Conservation (phyloP, 139 green algal species). For the Penium margaritaceum region DNA sequence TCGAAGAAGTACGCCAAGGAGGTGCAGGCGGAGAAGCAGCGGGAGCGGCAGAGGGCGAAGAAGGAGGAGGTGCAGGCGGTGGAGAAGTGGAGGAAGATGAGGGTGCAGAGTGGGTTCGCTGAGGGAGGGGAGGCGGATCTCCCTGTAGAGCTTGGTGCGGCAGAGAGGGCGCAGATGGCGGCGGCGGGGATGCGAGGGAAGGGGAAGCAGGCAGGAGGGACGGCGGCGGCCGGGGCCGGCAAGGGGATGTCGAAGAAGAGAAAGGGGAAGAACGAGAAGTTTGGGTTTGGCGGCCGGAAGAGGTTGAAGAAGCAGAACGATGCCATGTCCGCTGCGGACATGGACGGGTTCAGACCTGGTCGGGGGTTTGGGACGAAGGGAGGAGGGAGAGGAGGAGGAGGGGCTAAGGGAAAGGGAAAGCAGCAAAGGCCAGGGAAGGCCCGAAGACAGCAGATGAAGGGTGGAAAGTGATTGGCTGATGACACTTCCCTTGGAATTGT, state of each 20-base stretch:
- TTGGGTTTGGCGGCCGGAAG: slow-evolving; percentile 80
- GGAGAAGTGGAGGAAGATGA: slow-evolving; percentile 67
- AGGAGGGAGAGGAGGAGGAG: slow-evolving; percentile 8
- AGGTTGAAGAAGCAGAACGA: slow-evolving; percentile 83
- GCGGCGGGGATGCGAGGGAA: too few relatives aligned
- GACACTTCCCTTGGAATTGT: too few relatives aligned
- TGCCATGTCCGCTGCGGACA: slow-evolving; percentile 64
- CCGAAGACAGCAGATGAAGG: not conserved
- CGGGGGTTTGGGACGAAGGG: not conserved
- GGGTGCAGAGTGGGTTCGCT: slow-evolving; percentile 46
- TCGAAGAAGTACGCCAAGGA: slow-evolving; percentile 83
- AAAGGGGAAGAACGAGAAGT: slow-evolving; percentile 36
- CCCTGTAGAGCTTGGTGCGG: slow-evolving; percentile 19
- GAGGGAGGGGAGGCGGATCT: slow-evolving; percentile 24
- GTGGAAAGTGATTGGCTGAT: too few relatives aligned
- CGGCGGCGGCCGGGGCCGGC: not conserved
- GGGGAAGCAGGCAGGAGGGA: too few relatives aligned
- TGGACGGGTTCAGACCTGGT: slow-evolving; percentile 58
- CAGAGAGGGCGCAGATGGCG: not conserved
- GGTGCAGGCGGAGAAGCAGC: slow-evolving; percentile 72
- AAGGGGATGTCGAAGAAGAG: slow-evolving; percentile 17
- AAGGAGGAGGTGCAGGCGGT: slow-evolving; percentile 74
- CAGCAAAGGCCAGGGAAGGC: not conserved
- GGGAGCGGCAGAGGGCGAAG: slow-evolving; percentile 72
- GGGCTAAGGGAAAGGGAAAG: slow-evolving; percentile 4